Conservation (phyloP, 2,329 filamentous ascomycete genomes). For the Pestalotiopsis sp. region DNA sequence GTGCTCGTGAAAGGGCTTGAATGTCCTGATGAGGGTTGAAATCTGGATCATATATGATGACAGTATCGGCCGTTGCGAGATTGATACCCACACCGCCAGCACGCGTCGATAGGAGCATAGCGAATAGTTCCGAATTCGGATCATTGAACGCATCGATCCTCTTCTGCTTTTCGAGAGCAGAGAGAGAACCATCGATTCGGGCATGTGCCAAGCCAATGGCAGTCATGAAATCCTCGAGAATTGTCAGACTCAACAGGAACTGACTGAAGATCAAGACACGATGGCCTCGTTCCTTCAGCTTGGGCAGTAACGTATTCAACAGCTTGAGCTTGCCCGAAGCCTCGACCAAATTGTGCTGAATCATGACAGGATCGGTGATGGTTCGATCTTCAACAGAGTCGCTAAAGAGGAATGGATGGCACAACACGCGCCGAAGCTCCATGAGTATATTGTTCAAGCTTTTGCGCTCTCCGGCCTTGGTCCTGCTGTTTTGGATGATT, state of each 20-base stretch:
- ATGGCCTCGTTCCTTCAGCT: conserved; percentile 81
- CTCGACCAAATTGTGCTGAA: conserved; percentile 83
- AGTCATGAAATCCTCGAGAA: conserved; percentile 88
- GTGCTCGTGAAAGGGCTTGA: conserved; percentile 89
- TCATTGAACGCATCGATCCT: conserved; percentile 94
- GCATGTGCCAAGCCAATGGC: conserved; percentile 73
- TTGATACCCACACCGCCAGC: conserved; percentile 98
- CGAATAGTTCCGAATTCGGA: conserved; percentile 79
- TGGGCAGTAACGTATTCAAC: conserved; percentile 83
- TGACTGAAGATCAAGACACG: conserved; percentile 95
- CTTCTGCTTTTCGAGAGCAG: conserved; percentile 85
- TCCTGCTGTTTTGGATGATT: conserved; percentile 72
- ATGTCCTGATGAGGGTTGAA: conserved; percentile 99
- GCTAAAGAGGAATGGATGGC: conserved; percentile 95
- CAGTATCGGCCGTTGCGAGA: conserved; percentile 92
- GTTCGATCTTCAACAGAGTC: conserved; percentile 83
- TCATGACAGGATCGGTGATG: conserved; percentile 54
- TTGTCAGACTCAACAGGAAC: conserved; percentile 84
- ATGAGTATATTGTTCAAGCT: conserved; percentile 93
- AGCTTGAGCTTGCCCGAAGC: conserved; percentile 89
- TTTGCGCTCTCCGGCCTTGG: conserved; percentile 72
- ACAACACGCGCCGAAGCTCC: conserved; percentile 91
- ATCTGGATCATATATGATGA: conserved; percentile 95
- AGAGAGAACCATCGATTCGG: conserved; percentile 83
- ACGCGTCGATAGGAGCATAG: conserved; percentile 89